phyloP scores from a whole-genome alignment of 1,284 basidiomycete genomes.

The Trichosporon sp. region DNA sequence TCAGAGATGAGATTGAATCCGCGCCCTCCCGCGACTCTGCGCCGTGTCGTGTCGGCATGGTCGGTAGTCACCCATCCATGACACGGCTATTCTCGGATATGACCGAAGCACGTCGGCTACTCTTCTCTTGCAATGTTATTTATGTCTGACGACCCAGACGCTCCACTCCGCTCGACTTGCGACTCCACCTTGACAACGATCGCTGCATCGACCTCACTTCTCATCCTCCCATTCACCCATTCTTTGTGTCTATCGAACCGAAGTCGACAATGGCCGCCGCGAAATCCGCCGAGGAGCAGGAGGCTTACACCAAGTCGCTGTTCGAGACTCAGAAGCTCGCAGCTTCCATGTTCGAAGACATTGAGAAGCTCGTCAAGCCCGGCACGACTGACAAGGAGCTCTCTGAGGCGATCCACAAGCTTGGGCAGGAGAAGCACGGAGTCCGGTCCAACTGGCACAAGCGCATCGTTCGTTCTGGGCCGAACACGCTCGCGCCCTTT shows the following conservation, averaged over 20 bases:
- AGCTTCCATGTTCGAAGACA: slow-evolving; percentile 14
- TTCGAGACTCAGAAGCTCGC: slow-evolving; percentile 14
- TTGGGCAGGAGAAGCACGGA: slow-evolving; percentile 10
- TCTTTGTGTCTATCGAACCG: background rate
- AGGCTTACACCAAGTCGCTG: slow-evolving; percentile 12
- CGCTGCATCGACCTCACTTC: too few relatives aligned
- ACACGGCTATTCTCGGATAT: too few relatives aligned
- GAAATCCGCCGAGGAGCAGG: slow-evolving; percentile 7
- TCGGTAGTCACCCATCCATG: too few relatives aligned
- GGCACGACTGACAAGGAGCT: slow-evolving; percentile 17
- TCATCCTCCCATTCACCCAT: too few relatives aligned
- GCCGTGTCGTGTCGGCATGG: too few relatives aligned
- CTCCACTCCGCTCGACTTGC: too few relatives aligned
- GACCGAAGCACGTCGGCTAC: too few relatives aligned
- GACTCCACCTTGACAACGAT: too few relatives aligned
- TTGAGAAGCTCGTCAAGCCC: slow-evolving; percentile 11
- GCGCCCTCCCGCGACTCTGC: too few relatives aligned
- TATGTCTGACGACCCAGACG: too few relatives aligned
- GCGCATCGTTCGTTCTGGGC: slow-evolving; percentile 15
- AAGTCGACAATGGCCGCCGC: background rate
- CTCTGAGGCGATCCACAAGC: slow-evolving; percentile 16
- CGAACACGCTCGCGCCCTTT: slow-evolving; percentile 18
- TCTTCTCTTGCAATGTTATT: too few relatives aligned
- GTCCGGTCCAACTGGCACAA: slow-evolving; percentile 21
- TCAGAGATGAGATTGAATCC: too few relatives aligned